Evolutionary conservation across 257 asterid genomes (phyloP), one percentile per base, ranked within the genome.

Genomic region (Jasminum sambac): DNA sequence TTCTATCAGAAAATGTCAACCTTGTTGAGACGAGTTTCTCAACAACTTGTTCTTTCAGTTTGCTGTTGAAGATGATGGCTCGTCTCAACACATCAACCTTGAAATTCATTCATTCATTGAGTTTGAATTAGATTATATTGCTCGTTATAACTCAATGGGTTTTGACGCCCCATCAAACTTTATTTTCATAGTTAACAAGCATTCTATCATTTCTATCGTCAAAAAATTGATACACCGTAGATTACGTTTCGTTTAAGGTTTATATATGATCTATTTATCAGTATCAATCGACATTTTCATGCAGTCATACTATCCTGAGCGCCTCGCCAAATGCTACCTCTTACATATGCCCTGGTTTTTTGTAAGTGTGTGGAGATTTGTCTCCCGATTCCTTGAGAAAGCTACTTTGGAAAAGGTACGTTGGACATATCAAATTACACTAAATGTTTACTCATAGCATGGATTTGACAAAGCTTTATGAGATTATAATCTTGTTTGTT

Each of bases 261-360:
- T 21, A 19, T 71, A 63, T 76, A 38, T 40, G 14, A 23, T 24
- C 14, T 16, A n/a, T 5, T 25, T 16, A 19, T 46, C 59, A 39
- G 25, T 77, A 37, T 17, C 65, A 21, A 37, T 68, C 16, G 43
- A 37, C 38, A 25, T 39, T 66, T 61, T 30, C 63, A 40, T 16
- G 8, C 69, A 87, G 97, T 83, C 87, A 23, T 91, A 89, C 62
- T 91, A 91, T 76, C 95, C 97, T 0, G 95, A 89, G 76, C 89
- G 97, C 59, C 78, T 89, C 61, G 86, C 87, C 69, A 74, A 84
- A 85, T 77, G 75, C 14, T 91, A 86, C 83, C 59, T 89, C 8
- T 57, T 87, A 46, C 69, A 89, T 78, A 87, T 91, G 96, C 95
- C 95, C 1, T 83, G 83, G 12, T 89, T 91, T 79, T 89, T 91